These are phyloP conservation scores for Kwoniella bestiolae DNA, from an alignment of 768 basidiomycete genomes.

Conservation along the genomic window DNA sequence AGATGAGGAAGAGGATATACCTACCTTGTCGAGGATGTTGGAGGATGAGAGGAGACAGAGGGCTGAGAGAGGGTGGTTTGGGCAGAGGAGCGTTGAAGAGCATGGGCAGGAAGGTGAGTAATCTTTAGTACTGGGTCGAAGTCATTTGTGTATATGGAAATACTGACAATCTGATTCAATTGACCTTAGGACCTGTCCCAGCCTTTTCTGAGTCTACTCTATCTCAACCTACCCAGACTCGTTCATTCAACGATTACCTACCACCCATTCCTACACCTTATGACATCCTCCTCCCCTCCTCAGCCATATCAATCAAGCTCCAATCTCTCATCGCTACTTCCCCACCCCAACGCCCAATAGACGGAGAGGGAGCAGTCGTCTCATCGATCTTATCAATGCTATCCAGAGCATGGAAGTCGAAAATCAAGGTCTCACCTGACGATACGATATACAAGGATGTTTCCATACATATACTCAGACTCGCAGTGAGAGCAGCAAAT, in stretches of 20 bases:
- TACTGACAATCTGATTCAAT: no score
- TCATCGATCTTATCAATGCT: constrained; percentile 18
- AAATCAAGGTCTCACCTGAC: constrained; percentile 13
- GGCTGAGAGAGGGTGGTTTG: constrained; percentile 26
- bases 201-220: not conserved
- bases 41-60: constrained; percentile 16
- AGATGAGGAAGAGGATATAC: constrained; percentile 24
- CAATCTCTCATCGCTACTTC: not conserved
- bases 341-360: not conserved
- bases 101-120: constrained; percentile 13
- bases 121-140: no score
- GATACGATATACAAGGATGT: constrained; percentile 23
- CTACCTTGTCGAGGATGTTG: constrained; percentile 18
- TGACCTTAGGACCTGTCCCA: not conserved
- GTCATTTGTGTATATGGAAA: no score
- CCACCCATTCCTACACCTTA: constrained; percentile 13
- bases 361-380: constrained; percentile 13
- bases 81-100: not conserved
- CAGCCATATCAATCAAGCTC: not conserved
- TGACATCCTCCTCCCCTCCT: constrained; percentile 5
- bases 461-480: constrained; percentile 14
- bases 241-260: constrained; percentile 20
- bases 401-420: constrained; percentile 11
- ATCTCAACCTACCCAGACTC: not conserved
- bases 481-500: constrained; percentile 20